These are phyloP conservation scores for Didymella lethalis DNA, from an alignment of 2,329 filamentous ascomycete genomes.

Conservation along the genomic window DNA sequence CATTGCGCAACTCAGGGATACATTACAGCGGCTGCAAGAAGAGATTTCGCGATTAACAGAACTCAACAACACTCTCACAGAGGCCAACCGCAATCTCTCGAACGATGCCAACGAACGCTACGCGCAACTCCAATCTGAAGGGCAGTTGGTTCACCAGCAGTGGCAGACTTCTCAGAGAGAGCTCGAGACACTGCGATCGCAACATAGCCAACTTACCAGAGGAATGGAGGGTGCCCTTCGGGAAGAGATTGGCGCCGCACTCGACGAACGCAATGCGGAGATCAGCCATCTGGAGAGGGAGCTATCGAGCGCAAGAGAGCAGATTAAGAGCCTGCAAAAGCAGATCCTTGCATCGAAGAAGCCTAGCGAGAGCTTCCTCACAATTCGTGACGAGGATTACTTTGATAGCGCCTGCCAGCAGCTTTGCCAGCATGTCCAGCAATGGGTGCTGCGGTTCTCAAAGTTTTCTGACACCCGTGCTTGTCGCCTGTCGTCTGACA, in stretches of 20 bases:
- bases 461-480: constrained; percentile 94
- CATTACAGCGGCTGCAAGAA: constrained; percentile 79
- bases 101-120: constrained; percentile 78
- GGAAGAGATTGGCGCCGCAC: constrained; percentile 67
- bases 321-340: constrained; percentile 66
- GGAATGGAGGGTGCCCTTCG: constrained; percentile 69
- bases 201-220: constrained; percentile 68
- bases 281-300: constrained; percentile 80
- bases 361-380: constrained; percentile 76
- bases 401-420: constrained; percentile 94
- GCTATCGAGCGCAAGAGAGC: constrained; percentile 73
- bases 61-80: constrained; percentile 80
- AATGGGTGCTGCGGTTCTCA: constrained; percentile 97
- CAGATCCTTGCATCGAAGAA: constrained; percentile 65
- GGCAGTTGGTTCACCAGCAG: constrained; percentile 62
- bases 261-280: constrained; percentile 85
- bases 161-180: constrained; percentile 70
- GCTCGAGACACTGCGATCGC: constrained; percentile 71
- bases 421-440: constrained; percentile 93
- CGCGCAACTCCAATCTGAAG: constrained; percentile 70
- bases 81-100: constrained; percentile 78
- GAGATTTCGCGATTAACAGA: constrained; percentile 83
- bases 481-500: constrained; percentile 81
- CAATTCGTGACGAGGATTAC: constrained; percentile 87
- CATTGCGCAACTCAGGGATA: constrained; percentile 81